Conservation (phyloP, 2,329 filamentous ascomycete species). For the Penicillium sp. region DNA sequence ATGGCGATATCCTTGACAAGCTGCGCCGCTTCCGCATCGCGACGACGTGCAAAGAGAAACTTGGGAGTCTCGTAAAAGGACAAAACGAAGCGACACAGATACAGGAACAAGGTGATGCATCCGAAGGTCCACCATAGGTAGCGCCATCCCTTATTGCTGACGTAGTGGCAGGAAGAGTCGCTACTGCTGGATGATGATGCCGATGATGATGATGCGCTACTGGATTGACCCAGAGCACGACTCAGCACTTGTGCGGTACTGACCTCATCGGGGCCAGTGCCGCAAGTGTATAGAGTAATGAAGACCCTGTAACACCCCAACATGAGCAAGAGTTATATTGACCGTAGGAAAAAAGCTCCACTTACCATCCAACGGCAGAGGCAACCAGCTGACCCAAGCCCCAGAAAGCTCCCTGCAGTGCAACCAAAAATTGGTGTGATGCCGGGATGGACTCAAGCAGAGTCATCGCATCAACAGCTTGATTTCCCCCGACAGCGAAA, state of each 20-base stretch:
- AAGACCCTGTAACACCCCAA: slow-evolving; percentile 25
- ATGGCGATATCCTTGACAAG: slow-evolving; percentile 29
- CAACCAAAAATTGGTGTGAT: slow-evolving; percentile 29
- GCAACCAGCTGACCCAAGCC: slow-evolving; percentile 27
- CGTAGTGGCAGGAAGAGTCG: slow-evolving; percentile 29
- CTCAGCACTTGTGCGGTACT: slow-evolving; percentile 18
- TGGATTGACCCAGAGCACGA: slow-evolving; percentile 3
- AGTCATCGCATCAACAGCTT: slow-evolving; percentile 25
- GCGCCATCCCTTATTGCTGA: slow-evolving; percentile 34
- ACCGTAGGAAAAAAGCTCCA: neutral
- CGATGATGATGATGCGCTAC: slow-evolving; percentile 4
- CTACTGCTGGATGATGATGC: slow-evolving; percentile 2
- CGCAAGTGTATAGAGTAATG: slow-evolving; percentile 30
- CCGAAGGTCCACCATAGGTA: slow-evolving; percentile 34
- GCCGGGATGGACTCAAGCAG: slow-evolving; percentile 29
- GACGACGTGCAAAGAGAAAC: slow-evolving; percentile 24
- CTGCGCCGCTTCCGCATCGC: slow-evolving; percentile 28
- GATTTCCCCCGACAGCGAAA: slow-evolving; percentile 28
- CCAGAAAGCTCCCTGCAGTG: slow-evolving; percentile 29
- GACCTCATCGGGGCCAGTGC: slow-evolving; percentile 30
- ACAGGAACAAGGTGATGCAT: slow-evolving; percentile 30
- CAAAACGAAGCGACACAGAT: slow-evolving; percentile 26
- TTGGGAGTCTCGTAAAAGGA: slow-evolving; percentile 29
- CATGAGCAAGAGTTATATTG: neutral
- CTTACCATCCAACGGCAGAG: slow-evolving; percentile 29